These are phyloP conservation scores for Proliferodiscus dingleyae DNA, from an alignment of 2,329 filamentous ascomycete species.

Conservation along the genomic window DNA sequence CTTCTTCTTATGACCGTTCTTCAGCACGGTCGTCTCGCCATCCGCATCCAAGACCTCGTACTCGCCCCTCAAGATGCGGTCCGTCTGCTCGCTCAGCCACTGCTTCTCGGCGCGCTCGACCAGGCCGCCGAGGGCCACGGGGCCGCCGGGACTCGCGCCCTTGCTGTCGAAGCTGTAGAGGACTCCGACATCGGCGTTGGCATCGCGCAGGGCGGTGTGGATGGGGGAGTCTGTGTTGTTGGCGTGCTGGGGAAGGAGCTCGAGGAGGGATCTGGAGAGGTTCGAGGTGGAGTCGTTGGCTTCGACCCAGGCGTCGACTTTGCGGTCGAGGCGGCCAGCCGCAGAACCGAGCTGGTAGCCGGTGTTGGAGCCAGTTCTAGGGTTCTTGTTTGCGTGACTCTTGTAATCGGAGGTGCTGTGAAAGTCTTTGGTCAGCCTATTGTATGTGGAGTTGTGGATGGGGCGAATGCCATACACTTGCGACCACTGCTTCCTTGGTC, in stretches of 20 bases:
- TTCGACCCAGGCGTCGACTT: slow-evolving; percentile 21
- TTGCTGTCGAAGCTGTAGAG: slow-evolving; percentile 31
- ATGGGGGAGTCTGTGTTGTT: slow-evolving; percentile 24
- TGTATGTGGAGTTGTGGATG: background rate
- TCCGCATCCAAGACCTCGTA: slow-evolving; percentile 32
- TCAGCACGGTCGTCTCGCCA: slow-evolving; percentile 27
- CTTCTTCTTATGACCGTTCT: slow-evolving; percentile 22
- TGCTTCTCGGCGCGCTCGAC: slow-evolving; percentile 31
- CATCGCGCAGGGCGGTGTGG: slow-evolving; percentile 15
- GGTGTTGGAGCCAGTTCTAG: slow-evolving; percentile 15
- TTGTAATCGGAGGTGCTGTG: slow-evolving; percentile 11
- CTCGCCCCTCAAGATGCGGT: slow-evolving; percentile 30
- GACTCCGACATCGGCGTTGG: slow-evolving; percentile 17
- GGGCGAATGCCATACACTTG: slow-evolving; percentile 16
- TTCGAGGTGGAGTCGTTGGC: slow-evolving; percentile 16
- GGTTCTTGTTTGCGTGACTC: slow-evolving; percentile 21
- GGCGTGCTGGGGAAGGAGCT: slow-evolving; percentile 26
- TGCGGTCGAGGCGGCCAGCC: slow-evolving; percentile 16
- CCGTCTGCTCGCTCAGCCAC: slow-evolving; percentile 29
- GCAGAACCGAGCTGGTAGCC: background rate
- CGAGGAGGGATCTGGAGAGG: slow-evolving; percentile 28
- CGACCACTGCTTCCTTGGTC: slow-evolving; percentile 23
- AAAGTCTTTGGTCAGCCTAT: background rate
- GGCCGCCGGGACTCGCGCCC: slow-evolving; percentile 21
- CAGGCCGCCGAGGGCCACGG: slow-evolving; percentile 26